A percentile compares a stretch with the other conserved stretches of the same genome.
phyloP scores from a whole-genome alignment of 1,139 yeast genomes.

The Taphrina confusa region DNA sequence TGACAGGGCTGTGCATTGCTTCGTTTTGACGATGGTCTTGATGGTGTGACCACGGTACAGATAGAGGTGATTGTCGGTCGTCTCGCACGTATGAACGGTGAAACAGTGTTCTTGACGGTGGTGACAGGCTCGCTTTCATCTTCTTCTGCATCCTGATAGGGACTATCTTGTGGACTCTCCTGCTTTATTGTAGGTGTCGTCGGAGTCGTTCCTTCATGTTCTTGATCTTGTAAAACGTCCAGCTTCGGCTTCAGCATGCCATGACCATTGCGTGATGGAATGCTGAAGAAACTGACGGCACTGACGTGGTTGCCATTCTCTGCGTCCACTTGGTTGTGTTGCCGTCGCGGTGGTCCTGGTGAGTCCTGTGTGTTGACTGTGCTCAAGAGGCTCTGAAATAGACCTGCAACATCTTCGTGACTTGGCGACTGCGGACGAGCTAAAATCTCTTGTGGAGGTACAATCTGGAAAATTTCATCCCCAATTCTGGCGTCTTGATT shows the following conservation, averaged over 20 bases:
- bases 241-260: no score
- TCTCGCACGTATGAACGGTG: neutral
- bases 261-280: neutral
- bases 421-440: conserved; percentile 31
- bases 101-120: no score
- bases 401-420: conserved; percentile 6
- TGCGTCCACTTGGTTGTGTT: neutral
- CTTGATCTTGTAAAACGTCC: neutral
- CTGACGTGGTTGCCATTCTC: neutral
- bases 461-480: conserved; percentile 28
- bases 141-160: conserved; percentile 28
- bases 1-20: neutral
- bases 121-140: no score
- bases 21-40: conserved; percentile 5
- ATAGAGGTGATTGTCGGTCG: neutral
- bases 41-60: conserved; percentile 3
- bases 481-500: conserved; percentile 14
- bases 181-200: neutral
- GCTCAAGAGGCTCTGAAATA: conserved; percentile 26
- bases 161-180: neutral
- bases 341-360: neutral
- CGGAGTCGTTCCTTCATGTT: neutral
- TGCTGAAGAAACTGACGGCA: neutral
- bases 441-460: conserved; percentile 31
- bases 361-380: neutral